Conservation (phyloP, 495 filamentous ascomycete genomes). For the Penicillium lividum region DNA sequence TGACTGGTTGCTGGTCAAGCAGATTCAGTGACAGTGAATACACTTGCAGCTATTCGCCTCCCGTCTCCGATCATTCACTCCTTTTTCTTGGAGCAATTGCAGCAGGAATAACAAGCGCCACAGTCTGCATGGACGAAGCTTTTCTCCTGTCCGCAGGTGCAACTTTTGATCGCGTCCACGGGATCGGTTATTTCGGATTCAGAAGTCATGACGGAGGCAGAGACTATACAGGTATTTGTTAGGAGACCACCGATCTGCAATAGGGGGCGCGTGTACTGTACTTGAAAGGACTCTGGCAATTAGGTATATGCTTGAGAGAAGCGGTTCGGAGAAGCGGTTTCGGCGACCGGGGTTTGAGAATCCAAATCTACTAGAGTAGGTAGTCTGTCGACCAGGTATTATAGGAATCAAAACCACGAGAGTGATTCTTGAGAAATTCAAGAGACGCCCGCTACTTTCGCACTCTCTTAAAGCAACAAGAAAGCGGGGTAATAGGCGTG, state of each 20-base stretch:
- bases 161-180: constrained; percentile 10
- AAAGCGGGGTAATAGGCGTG: constrained; percentile 3
- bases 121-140: constrained; percentile 1
- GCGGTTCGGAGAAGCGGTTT: constrained; percentile 7
- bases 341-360: neutral
- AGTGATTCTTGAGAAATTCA: constrained; percentile 6
- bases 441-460: constrained; percentile 8
- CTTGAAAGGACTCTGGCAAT: constrained; percentile 1
- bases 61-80: constrained; percentile 7
- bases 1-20: constrained; percentile 15
- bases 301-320: constrained; percentile 7
- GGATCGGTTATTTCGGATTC: constrained; percentile 10
- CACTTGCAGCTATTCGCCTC: constrained; percentile 10
- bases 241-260: constrained; percentile 5
- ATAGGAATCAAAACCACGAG: constrained; percentile 4
- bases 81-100: constrained; percentile 9
- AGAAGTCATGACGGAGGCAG: constrained; percentile 9
- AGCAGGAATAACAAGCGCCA: constrained; percentile 4
- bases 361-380: constrained; percentile 6
- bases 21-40: constrained; percentile 20
- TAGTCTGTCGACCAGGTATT: constrained; percentile 8
- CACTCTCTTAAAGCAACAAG: constrained; percentile 7
- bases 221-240: constrained; percentile 10
- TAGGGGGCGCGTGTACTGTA: constrained; percentile 5
- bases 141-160: constrained; percentile 10